Base-by-base conservation (phyloP, 2,329 filamentous ascomycete species). In the Neopestalotiopsis sp. region DNA sequence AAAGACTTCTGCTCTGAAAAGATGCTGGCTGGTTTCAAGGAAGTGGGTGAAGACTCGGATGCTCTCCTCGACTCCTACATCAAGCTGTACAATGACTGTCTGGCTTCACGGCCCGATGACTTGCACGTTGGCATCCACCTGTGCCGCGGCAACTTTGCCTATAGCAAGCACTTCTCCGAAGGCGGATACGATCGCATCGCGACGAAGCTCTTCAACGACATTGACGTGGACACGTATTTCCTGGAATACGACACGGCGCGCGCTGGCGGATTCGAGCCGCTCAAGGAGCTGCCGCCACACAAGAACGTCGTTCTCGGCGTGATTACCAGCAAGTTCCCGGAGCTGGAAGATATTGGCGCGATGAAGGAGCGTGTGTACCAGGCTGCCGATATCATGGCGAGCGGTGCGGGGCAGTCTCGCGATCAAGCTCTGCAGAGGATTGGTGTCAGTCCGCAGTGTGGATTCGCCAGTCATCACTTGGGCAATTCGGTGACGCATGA, bases 41-140 rank as follows among this genome's bases (percentile, higher is more conserved):
- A 86, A n/a, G 92, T 94, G 76, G 81, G 86, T 59, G 86, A 90
- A 74, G 93, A 94, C 78, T 87, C 88, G 61, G 88, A 90, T 77
- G 87, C 87, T 3, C 89, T 94, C 58, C 87, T 95, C 24, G 90
- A 93, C 74, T 88, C 90, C 40, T 95, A 95, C 81, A 91, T 95
- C 78, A 85, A 87, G 73, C 88, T 93, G 74, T 94, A 94, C 85
- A 94, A 94, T 78, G 90, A 92, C 79, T 89, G 87, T 77, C 86
- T 93, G 76, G 82, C 84, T 72, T 87, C 87, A 73, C 83, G 89
- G 0, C 91, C 92, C 0, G 77, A 84, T 2, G 92, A 94, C 76
- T 88, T 94, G 85, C 92, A 94, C 78, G 85, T 93, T 3, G 92
- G 92, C 49, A 90, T 95, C 20, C 93, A 95, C 77, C 85, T 94